A percentile compares a stretch with the other conserved stretches of the same genome.
These are phyloP conservation scores for Suhomyces faveliae DNA, from an alignment of 805 yeast genomes.

Conservation along the genomic window DNA sequence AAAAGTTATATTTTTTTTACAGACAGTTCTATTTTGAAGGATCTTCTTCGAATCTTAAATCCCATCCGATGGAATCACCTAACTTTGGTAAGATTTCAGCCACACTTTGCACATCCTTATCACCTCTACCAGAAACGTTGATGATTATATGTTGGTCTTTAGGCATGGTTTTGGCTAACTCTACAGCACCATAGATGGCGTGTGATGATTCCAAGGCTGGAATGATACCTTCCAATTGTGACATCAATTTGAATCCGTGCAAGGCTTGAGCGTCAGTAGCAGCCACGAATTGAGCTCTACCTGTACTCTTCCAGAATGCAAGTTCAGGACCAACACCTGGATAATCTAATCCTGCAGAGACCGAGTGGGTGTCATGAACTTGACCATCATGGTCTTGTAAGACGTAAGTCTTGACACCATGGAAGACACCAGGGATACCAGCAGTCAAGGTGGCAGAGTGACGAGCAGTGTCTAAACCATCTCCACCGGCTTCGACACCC, in stretches of 20 bases:
- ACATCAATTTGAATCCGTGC: constrained; percentile 80
- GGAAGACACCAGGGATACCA: constrained; percentile 96
- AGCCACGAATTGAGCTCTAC: constrained; percentile 87
- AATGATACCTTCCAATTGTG: constrained; percentile 95
- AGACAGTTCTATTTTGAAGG: constrained; percentile 30
- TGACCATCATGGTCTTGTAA: constrained; percentile 93
- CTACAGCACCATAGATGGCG: constrained; percentile 88
- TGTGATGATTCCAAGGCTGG: constrained; percentile 98
- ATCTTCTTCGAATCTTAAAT: constrained; percentile 74
- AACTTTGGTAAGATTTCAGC: constrained; percentile 88
- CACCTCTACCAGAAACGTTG: constrained; percentile 97
- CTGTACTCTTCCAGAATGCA: constrained; percentile 91
- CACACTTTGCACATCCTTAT: constrained; percentile 96
- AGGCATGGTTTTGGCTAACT: constrained; percentile 78
- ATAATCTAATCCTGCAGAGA: constrained; percentile 97
- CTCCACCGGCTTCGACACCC: constrained; percentile 99
- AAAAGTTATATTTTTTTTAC: neutral
- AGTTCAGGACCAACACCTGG: constrained; percentile 99
- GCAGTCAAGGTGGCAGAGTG: constrained; percentile 96
- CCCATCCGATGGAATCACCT: constrained; percentile 95
- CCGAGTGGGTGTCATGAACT: constrained; percentile 95
- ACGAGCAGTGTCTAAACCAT: constrained; percentile 81
- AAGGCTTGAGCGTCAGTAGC: constrained; percentile 96
- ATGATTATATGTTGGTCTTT: constrained; percentile 81
- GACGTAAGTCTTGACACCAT: constrained; percentile 93